Conservation (phyloP, 2,329 filamentous ascomycete genomes). For the Colletotrichum graminicola region DNA sequence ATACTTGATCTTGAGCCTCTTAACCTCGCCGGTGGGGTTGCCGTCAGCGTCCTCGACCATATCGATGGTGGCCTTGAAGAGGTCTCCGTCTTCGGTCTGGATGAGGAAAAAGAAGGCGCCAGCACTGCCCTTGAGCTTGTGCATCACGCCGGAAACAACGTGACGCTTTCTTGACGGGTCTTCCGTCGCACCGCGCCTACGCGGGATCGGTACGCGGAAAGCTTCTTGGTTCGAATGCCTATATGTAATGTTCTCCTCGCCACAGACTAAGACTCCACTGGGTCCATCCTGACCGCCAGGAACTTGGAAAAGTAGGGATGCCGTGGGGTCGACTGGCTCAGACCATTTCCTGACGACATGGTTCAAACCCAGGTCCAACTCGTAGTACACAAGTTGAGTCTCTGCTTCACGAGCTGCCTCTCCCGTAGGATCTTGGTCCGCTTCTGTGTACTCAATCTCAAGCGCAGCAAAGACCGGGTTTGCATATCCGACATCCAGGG, state of each 20-base stretch:
- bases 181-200: slow-evolving; percentile 87
- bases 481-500: slow-evolving; percentile 94
- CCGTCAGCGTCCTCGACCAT: slow-evolving; percentile 86
- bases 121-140: slow-evolving; percentile 85
- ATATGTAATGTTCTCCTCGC: slow-evolving; percentile 94
- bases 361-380: slow-evolving; percentile 95
- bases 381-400: slow-evolving; percentile 95
- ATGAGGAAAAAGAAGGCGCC: slow-evolving; percentile 97
- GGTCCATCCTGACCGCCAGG: slow-evolving; percentile 94
- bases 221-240: slow-evolving; percentile 95
- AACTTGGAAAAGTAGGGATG: slow-evolving; percentile 93
- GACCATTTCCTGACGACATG: slow-evolving; percentile 98
- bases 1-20: slow-evolving; percentile 91
- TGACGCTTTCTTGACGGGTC: slow-evolving; percentile 90
- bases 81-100: slow-evolving; percentile 96
- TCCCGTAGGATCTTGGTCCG: slow-evolving; percentile 90
- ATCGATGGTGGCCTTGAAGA: slow-evolving; percentile 96
- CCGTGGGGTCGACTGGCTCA: slow-evolving; percentile 89
- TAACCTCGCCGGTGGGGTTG: slow-evolving; percentile 83
- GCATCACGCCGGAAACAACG: slow-evolving; percentile 94
- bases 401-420: slow-evolving; percentile 85
- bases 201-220: slow-evolving; percentile 89
- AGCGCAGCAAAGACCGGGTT: slow-evolving; percentile 97
- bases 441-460: slow-evolving; percentile 92
- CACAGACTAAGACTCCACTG: slow-evolving; percentile 94